phyloP scores from a whole-genome alignment of 352 stramenopile species.

The Globisporangium barbulae region DNA sequence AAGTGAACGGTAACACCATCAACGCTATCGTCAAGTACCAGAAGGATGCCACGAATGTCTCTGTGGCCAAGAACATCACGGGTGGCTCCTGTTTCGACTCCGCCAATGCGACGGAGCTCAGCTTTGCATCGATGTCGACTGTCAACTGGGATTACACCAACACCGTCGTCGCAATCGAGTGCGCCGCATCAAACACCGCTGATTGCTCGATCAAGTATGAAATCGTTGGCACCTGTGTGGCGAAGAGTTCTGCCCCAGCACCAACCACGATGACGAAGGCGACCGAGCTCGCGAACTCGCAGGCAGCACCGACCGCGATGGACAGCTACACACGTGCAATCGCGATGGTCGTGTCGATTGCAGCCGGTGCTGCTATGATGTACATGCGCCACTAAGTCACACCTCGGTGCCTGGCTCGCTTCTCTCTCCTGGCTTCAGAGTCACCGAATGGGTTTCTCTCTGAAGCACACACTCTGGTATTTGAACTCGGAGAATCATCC shows the following conservation, averaged over 20 bases:
- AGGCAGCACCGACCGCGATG: neutral
- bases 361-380: neutral
- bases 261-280: neutral
- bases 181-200: neutral
- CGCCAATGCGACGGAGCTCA: neutral
- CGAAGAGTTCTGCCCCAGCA: neutral
- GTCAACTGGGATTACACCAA: neutral
- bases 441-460: too few relatives aligned
- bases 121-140: neutral
- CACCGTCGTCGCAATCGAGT: neutral
- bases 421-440: neutral
- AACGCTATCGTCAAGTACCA: neutral
- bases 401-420: neutral
- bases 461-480: neutral
- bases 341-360: slow-evolving; percentile 12
- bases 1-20: neutral
- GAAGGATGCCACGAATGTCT: neutral
- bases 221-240: slow-evolving; percentile 2
- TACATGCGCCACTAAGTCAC: slow-evolving; percentile 9
- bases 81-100: neutral
- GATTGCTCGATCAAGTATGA: neutral
- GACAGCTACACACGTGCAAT: slow-evolving; percentile 10
- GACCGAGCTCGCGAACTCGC: neutral
- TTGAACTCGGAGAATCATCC: neutral
- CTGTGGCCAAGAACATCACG: neutral